Evolutionary conservation across 2,329 filamentous ascomycete species (phyloP).

Genomic region (Rhynchosporium graminicola): DNA sequence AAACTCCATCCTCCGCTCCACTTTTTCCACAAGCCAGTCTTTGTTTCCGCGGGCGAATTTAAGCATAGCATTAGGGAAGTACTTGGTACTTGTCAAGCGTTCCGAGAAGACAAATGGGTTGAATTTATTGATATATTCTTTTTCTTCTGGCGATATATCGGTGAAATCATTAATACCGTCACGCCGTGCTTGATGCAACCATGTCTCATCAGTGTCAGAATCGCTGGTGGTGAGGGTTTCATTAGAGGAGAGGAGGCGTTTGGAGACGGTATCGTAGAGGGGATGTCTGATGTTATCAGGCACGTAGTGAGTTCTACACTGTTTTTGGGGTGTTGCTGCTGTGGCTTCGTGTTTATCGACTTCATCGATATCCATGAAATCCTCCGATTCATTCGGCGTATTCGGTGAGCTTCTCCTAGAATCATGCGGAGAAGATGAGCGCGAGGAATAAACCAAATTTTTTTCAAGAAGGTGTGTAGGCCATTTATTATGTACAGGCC

Average conservation of each 20-base stretch:
- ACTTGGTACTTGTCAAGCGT: conserved; percentile 30
- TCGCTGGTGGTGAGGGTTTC: conserved; percentile 37
- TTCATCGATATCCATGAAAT: conserved; percentile 20
- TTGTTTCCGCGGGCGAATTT: conserved; percentile 34
- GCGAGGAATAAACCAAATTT: conserved; percentile 25
- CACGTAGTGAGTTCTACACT: conserved; percentile 21
- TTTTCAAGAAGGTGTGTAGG: conserved; percentile 25
- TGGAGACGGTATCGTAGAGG: conserved; percentile 37
- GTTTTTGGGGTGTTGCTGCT: neutral
- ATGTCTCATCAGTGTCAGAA: conserved; percentile 38
- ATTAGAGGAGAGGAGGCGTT: conserved; percentile 32
- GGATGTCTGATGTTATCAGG: conserved; percentile 29
- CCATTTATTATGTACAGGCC: conserved; percentile 42
- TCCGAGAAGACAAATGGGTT: conserved; percentile 35
- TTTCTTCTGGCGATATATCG: conserved; percentile 36
- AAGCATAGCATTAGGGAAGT: conserved; percentile 27
- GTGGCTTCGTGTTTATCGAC: conserved; percentile 15
- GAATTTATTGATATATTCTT: conserved; percentile 38
- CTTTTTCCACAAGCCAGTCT: conserved; percentile 33
- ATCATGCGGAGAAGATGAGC: conserved; percentile 32
- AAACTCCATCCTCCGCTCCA: conserved; percentile 30
- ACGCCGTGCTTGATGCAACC: conserved; percentile 37
- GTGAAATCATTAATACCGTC: conserved; percentile 37
- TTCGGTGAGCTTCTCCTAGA: conserved; percentile 37
- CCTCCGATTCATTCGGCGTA: conserved; percentile 29